phyloP scores from a whole-genome alignment of 2,329 filamentous ascomycete genomes.

The Dactylellina cionopaga region DNA sequence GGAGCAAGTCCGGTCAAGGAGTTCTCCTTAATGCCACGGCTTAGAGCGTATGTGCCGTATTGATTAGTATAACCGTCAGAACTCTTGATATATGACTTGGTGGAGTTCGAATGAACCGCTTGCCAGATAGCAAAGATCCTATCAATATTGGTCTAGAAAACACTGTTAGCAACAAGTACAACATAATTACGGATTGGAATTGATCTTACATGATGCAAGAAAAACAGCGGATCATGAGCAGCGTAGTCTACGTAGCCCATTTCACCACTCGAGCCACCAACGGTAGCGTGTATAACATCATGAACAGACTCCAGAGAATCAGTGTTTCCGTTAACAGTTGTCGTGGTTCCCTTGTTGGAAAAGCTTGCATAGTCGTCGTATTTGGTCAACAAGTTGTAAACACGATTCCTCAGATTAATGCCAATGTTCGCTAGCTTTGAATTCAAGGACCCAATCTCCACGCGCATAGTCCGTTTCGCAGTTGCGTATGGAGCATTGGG shows the following conservation, averaged over 20 bases:
- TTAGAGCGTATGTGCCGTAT: conserved; percentile 37
- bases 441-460: conserved; percentile 20
- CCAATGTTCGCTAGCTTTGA: conserved; percentile 33
- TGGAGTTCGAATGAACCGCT: conserved; percentile 69
- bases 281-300: conserved; percentile 68
- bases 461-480: conserved; percentile 12
- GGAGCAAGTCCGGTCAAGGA: conserved; percentile 54
- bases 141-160: conserved; percentile 70
- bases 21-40: conserved; percentile 32
- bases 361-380: conserved; percentile 76
- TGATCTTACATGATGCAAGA: conserved; percentile 70
- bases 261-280: conserved; percentile 50
- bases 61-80: conserved; percentile 2
- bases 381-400: conserved; percentile 59
- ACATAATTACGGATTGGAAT: not conserved
- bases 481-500: conserved; percentile 18
- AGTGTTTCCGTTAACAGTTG: conserved; percentile 20
- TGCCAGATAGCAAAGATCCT: conserved; percentile 81
- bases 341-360: conserved; percentile 69
- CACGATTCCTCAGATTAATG: conserved; percentile 32
- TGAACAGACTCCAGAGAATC: conserved; percentile 75
- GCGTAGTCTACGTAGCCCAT: conserved; percentile 75
- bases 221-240: conserved; percentile 81
- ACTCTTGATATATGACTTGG: conserved; percentile 5
- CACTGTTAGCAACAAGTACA: not conserved